phyloP scores from a whole-genome alignment of 2,329 filamentous ascomycete genomes.

The Rhinocladiella mackenziei region DNA sequence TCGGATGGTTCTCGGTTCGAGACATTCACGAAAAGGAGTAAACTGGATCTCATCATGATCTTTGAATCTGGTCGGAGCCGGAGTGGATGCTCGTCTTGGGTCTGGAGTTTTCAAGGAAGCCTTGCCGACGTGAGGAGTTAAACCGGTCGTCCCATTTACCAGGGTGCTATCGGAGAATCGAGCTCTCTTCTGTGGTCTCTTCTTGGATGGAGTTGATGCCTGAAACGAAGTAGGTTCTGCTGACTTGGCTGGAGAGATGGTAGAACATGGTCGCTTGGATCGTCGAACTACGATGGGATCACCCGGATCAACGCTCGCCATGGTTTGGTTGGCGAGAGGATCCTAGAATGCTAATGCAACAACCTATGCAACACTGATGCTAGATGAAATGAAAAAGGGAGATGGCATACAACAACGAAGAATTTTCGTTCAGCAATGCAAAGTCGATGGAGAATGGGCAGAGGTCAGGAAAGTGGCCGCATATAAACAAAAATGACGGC shows the following conservation, averaged over 20 bases:
- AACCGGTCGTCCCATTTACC: constrained; percentile 34
- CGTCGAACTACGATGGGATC: constrained; percentile 17
- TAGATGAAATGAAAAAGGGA: not conserved
- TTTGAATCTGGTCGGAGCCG: constrained; percentile 31
- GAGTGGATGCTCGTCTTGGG: constrained; percentile 23
- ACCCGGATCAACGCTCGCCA: too few relatives aligned
- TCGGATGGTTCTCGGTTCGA: constrained; percentile 42
- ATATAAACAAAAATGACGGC: constrained; percentile 20
- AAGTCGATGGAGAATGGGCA: too few relatives aligned
- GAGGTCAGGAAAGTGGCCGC: constrained; percentile 17
- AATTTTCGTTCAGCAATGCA: too few relatives aligned
- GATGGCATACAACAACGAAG: constrained; percentile 4
- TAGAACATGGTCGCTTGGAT: constrained; percentile 23
- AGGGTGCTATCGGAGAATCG: constrained; percentile 46
- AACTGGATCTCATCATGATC: constrained; percentile 41
- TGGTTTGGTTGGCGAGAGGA: not conserved
- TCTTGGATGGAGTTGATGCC: constrained; percentile 24
- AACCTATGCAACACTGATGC: too few relatives aligned
- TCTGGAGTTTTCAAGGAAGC: constrained; percentile 36
- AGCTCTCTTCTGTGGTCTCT: constrained; percentile 38
- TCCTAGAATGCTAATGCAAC: too few relatives aligned
- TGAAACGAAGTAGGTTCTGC: not conserved
- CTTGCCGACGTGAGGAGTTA: constrained; percentile 43
- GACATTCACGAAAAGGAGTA: constrained; percentile 42
- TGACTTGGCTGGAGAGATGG: constrained; percentile 26